Percentiles rank a stretch among this genome's conserved stretches.
Conservation (phyloP, 257 asterid species). For the Rehmannia glutinosa region DNA sequence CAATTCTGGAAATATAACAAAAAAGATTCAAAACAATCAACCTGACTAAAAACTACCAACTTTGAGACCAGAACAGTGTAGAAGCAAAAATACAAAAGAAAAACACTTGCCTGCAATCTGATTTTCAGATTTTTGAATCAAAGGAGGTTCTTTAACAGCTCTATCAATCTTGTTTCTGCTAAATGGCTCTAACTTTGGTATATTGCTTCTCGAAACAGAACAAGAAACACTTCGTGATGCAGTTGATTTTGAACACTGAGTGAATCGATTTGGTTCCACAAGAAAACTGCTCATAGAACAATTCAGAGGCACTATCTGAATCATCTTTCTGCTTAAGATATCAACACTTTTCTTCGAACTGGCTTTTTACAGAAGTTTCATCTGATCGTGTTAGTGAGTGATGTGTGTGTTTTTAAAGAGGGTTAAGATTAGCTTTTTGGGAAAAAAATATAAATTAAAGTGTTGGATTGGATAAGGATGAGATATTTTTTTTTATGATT, state of each 20-base stretch:
- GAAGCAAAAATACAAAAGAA: neutral
- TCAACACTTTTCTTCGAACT: neutral
- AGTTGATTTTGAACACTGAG: conserved; percentile 20
- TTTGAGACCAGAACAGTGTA: too few species aligned
- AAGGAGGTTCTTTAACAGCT: conserved; percentile 65
- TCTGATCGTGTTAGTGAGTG: neutral
- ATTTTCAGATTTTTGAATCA: conserved; percentile 71
- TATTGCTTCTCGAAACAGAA: conserved; percentile 46
- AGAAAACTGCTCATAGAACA: conserved; percentile 27
- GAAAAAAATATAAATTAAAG: neutral
- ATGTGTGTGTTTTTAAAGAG: neutral
- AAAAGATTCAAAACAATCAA: too few species aligned
- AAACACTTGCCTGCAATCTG: conserved; percentile 63
- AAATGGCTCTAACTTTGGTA: conserved; percentile 91
- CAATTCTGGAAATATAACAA: too few species aligned
- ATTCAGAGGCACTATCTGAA: conserved; percentile 35
- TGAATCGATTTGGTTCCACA: conserved; percentile 23
- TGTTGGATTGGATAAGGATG: conserved; percentile 49
- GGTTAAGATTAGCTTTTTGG: neutral
- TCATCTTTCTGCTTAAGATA: conserved; percentile 27
- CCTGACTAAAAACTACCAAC: too few species aligned
- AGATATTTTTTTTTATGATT: too few species aligned
- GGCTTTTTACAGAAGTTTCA: too few species aligned
- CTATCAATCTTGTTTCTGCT: conserved; percentile 79
- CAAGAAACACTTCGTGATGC: conserved; percentile 26